Conservation (phyloP, 2,329 filamentous ascomycete genomes). For the Chaetomiaceae sp. region DNA sequence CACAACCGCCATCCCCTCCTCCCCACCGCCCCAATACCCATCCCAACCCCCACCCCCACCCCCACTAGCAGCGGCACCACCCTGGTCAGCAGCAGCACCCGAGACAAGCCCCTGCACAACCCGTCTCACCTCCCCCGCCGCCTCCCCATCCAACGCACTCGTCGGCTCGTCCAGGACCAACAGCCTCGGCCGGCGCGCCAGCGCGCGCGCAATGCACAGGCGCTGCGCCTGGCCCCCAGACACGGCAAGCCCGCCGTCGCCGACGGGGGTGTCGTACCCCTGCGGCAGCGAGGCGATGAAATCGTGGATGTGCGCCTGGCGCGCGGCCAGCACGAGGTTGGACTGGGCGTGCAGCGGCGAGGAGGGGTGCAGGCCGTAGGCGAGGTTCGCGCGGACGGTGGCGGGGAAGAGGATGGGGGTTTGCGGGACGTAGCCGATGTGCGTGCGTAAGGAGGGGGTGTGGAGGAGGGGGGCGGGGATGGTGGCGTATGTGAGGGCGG, state of each 20-base stretch:
- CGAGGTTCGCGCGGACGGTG: constrained; percentile 73
- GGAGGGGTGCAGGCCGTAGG: constrained; percentile 61
- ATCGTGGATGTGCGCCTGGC: constrained; percentile 61
- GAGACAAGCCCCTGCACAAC: constrained; percentile 52
- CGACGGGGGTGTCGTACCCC: constrained; percentile 67
- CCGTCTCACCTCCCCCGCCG: constrained; percentile 56
- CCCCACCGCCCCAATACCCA: background rate
- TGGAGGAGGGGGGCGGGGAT: constrained; percentile 54
- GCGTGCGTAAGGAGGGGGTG: constrained; percentile 51
- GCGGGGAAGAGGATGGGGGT: constrained; percentile 70
- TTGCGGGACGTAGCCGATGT: constrained; percentile 64
- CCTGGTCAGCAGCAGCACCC: background rate
- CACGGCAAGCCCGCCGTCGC: constrained; percentile 66
- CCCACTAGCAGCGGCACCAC: too few species aligned
- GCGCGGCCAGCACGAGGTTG: constrained; percentile 47
- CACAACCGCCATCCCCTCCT: constrained; percentile 58
- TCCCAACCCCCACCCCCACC: too few species aligned
- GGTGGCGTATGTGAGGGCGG: constrained; percentile 49
- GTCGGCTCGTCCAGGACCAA: constrained; percentile 86
- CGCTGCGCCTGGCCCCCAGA: constrained; percentile 81
- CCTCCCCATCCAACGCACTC: constrained; percentile 66
- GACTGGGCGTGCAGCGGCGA: constrained; percentile 43
- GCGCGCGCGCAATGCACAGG: constrained; percentile 71
- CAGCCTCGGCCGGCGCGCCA: constrained; percentile 64
- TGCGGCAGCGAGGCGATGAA: constrained; percentile 67